These are phyloP conservation scores for Isoetes taiwanensis DNA, from an alignment of 75 land plant species.

Conservation along the genomic window DNA sequence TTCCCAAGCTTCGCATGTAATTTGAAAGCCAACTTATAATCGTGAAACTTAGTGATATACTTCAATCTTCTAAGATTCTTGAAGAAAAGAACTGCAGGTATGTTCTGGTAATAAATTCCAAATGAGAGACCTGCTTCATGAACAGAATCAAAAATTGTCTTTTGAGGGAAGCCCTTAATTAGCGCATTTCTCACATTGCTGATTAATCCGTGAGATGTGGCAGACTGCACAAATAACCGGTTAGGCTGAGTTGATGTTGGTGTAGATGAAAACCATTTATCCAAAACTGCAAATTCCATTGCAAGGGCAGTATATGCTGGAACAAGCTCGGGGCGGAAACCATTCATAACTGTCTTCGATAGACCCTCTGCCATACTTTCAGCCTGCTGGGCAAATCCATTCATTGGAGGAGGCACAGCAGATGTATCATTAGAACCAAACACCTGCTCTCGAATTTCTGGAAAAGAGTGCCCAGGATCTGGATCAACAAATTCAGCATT, in stretches of 20 bases:
- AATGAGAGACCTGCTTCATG: conserved; percentile 56
- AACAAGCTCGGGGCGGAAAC: conserved; percentile 58
- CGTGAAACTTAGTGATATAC: conserved; percentile 39
- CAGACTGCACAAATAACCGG: conserved; percentile 72
- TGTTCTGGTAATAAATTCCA: conserved; percentile 67
- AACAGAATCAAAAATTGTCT: conserved; percentile 74
- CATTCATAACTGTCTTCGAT: conserved; percentile 64
- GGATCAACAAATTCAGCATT: conserved; percentile 40
- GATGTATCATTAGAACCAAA: conserved; percentile 29
- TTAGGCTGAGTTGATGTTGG: conserved; percentile 93
- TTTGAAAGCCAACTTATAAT: conserved; percentile 36
- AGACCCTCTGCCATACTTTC: conserved; percentile 26
- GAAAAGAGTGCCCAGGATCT: conserved; percentile 49
- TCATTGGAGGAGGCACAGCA: conserved; percentile 44
- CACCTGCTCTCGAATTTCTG: conserved; percentile 36
- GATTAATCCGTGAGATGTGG: conserved; percentile 57
- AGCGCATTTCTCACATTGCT: conserved; percentile 41
- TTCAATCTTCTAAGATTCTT: conserved; percentile 51
- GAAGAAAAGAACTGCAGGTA: conserved; percentile 69
- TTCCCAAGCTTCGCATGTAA: conserved; percentile 34
- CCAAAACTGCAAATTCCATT: conserved; percentile 56
- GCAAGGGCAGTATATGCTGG: conserved; percentile 68
- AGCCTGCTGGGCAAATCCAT: conserved; percentile 77
- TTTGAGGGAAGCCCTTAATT: conserved; percentile 56
- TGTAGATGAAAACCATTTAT: conserved; percentile 80